Base-by-base conservation (phyloP, 352 stramenopile species). In the Pythium periplocum region DNA sequence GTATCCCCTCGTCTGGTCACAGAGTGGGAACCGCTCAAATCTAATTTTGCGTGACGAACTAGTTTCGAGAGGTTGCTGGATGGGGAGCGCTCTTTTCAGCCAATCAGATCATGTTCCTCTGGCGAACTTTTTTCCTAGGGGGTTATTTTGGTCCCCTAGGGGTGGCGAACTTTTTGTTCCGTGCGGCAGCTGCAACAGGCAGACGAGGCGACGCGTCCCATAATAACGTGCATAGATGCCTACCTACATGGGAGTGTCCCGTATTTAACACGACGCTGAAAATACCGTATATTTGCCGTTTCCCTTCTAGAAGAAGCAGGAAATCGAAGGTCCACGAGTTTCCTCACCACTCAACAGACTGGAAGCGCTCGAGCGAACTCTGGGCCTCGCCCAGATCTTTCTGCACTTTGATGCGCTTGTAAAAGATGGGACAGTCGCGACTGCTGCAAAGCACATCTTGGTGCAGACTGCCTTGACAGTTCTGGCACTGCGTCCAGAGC, bases 391-490 rank as follows among this genome's bases (percentile, higher is more conserved):
- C 80, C 51, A 99, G 87, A 57, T 99, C 97, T 62, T 98, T 98
- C 72, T 99, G 94, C 35, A 99, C 96, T 80, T 99, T 99, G 69
- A 99, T 99, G 53, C 97, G 91, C 64, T 98, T 98, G 78, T 99
- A 99, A 68, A 99, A 99, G 59, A 99, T 98, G 35, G 94, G 93
- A 55, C 97, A 99, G 61, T 99, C 97, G 63, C 96, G 93, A 61
- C 93, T 98, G 40, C 93, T 97, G 76, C 97, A 99, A n/a, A 96
- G 67, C 61, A 93, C 85, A 41, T 92, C 82, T 67, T 98, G 96
- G 69, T 99, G 96, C 48, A 99, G 72, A 66, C 88, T 98, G 37
- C 95, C 96, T 76, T 99, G 97, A 68, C 98, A 99, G 66, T 97
- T 88, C 78, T 99, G 97, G 57, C 96, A 99, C 57, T 98, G 87